Percentiles rank a stretch among this genome's conserved stretches.
Conservation (phyloP, 192 early-diverging fungal species). For the Lunasporangiospora selenospora region DNA sequence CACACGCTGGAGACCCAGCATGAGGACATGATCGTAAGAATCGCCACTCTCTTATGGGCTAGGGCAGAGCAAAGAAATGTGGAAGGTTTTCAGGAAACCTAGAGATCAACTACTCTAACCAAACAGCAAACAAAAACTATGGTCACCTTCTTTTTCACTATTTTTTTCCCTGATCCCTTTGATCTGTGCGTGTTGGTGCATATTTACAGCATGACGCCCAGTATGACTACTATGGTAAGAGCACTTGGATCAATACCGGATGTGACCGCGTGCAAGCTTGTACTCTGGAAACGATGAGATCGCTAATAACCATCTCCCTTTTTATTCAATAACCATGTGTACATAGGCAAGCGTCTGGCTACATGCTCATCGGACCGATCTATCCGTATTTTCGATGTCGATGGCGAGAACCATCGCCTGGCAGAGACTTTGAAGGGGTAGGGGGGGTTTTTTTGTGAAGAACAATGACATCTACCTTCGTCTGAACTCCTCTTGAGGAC, state of each 20-base stretch:
- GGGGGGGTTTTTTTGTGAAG: background rate
- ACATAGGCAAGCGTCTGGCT: constrained; percentile 85
- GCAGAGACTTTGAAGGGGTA: constrained; percentile 79
- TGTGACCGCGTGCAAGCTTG: no score
- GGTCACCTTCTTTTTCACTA: background rate
- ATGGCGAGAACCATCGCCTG: constrained; percentile 71
- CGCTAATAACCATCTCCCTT: no score
- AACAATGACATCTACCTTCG: no score
- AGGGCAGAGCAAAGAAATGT: no score
- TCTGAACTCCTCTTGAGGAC: no score
- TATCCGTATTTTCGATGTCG: constrained; percentile 93
- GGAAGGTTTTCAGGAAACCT: background rate
- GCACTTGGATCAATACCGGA: background rate
- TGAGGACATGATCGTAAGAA: constrained; percentile 86
- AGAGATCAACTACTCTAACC: background rate
- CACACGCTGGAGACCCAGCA: constrained; percentile 85
- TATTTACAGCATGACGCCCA: constrained; percentile 67
- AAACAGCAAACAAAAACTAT: background rate
- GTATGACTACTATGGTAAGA: constrained; percentile 62
- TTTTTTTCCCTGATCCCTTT: background rate
- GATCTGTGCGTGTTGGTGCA: background rate
- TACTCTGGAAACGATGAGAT: no score
- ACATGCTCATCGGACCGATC: constrained; percentile 97
- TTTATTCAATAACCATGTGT: constrained; percentile 64
- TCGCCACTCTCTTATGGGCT: background rate